phyloP scores from a whole-genome alignment of 2,329 filamentous ascomycete species.

The Teratosphaeria gauchensis region DNA sequence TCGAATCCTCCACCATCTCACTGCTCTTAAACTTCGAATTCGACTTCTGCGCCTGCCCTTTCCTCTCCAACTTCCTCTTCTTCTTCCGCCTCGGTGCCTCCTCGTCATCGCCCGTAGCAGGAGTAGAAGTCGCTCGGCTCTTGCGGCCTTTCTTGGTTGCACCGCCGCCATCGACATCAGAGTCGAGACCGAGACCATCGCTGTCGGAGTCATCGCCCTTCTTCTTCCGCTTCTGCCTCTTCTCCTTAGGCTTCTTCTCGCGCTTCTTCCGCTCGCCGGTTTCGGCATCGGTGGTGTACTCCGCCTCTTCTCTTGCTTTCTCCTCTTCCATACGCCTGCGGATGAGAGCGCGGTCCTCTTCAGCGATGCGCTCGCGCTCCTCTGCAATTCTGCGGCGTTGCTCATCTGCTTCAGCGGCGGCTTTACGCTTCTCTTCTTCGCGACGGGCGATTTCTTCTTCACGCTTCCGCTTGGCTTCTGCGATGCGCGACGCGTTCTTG shows the following conservation, averaged over 20 bases:
- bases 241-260: slow-evolving; percentile 52
- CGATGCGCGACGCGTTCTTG: slow-evolving; percentile 80
- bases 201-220: slow-evolving; percentile 36
- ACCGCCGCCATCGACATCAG: slow-evolving; percentile 39
- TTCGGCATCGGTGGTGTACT: slow-evolving; percentile 72
- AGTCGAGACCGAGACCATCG: slow-evolving; percentile 31
- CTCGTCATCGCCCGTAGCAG: slow-evolving; percentile 24
- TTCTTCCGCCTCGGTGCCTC: slow-evolving; percentile 51
- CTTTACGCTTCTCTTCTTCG: slow-evolving; percentile 64
- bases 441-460: slow-evolving; percentile 70
- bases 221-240: slow-evolving; percentile 51
- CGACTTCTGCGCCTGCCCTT: slow-evolving; percentile 30
- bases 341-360: slow-evolving; percentile 61
- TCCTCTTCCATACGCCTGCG: slow-evolving; percentile 65
- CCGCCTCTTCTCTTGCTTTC: slow-evolving; percentile 53
- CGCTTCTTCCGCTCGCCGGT: slow-evolving; percentile 73
- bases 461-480: slow-evolving; percentile 67
- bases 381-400: slow-evolving; percentile 73
- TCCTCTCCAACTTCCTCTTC: slow-evolving; percentile 50
- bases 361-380: slow-evolving; percentile 71
- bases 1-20: slow-evolving; percentile 72
- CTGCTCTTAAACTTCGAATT: slow-evolving; percentile 69
- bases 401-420: slow-evolving; percentile 60
- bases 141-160: slow-evolving; percentile 14
- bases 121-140: slow-evolving; percentile 22